phyloP scores from a whole-genome alignment of 164 flowering plant species.

The Vitis rotundifolia region DNA sequence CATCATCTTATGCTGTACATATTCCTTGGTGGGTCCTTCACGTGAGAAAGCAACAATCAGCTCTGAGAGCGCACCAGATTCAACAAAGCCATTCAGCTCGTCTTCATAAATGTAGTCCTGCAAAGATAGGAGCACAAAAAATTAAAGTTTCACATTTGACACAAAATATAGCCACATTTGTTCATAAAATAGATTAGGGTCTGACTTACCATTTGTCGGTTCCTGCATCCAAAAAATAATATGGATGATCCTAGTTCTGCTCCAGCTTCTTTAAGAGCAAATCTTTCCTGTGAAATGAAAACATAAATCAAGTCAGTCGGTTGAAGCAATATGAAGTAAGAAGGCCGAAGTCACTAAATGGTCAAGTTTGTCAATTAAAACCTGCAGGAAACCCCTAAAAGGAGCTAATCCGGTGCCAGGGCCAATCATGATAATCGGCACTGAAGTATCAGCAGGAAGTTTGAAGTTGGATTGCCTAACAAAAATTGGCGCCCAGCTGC shows the following conservation, averaged over 20 bases:
- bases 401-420: conserved; percentile 99
- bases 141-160: not conserved
- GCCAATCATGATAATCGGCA: conserved; percentile 96
- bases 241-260: conserved; percentile 70
- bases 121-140: not conserved
- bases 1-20: conserved; percentile 93
- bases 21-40: conserved; percentile 85
- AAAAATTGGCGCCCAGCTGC: conserved; percentile 89
- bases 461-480: conserved; percentile 91
- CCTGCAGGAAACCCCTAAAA: conserved; percentile 98
- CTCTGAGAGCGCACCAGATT: conserved; percentile 75
- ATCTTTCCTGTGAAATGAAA: conserved; percentile 65
- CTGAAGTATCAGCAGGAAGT: conserved; percentile 72
- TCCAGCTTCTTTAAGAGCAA: conserved; percentile 82
- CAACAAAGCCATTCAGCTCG: conserved; percentile 70
- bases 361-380: conserved; percentile 16
- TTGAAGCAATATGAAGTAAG: not conserved
- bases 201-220: conserved; percentile 65
- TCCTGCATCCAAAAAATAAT: conserved; percentile 95
- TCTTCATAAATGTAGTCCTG: conserved; percentile 95
- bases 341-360: not conserved
- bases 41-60: conserved; percentile 89
- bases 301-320: not conserved
- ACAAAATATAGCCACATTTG: not conserved
- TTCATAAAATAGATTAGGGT: not conserved